Evolutionary conservation across 495 filamentous ascomycete genomes (phyloP).

Genomic region (Hyaloscypha bicolor): DNA sequence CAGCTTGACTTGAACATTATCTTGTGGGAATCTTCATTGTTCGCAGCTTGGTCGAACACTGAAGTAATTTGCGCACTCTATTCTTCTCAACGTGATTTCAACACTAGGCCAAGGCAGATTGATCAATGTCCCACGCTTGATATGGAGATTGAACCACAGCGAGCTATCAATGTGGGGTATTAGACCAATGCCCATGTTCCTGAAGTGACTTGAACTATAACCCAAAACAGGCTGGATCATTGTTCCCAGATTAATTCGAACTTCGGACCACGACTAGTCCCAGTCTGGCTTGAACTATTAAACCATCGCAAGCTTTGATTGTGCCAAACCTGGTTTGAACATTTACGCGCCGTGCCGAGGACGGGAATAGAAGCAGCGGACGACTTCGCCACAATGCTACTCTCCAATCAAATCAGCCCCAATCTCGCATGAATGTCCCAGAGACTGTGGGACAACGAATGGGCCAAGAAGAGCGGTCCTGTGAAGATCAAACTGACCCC

Average conservation of each 20-base stretch:
- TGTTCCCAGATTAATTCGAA: neutral
- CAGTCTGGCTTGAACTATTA: neutral
- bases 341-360: slow-evolving; percentile 8
- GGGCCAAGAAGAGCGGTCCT: neutral
- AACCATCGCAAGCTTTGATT: neutral
- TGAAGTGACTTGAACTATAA: too few species aligned
- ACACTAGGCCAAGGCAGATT: too few species aligned
- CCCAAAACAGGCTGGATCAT: neutral
- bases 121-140: too few species aligned
- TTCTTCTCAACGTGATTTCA: too few species aligned
- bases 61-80: too few species aligned
- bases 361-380: slow-evolving; percentile 11
- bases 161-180: too few species aligned
- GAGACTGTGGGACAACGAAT: neutral
- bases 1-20: neutral
- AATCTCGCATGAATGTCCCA: neutral
- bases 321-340: neutral
- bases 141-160: too few species aligned
- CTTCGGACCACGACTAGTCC: neutral
- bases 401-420: neutral
- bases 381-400: slow-evolving; percentile 8
- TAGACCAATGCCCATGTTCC: too few species aligned
- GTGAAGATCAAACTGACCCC: neutral
- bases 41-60: too few species aligned
- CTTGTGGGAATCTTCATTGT: neutral